Evolutionary conservation across 2,329 filamentous ascomycete species (phyloP), one percentile per base, ranked within the genome.

Genomic region (Ceratocystis variospora): DNA sequence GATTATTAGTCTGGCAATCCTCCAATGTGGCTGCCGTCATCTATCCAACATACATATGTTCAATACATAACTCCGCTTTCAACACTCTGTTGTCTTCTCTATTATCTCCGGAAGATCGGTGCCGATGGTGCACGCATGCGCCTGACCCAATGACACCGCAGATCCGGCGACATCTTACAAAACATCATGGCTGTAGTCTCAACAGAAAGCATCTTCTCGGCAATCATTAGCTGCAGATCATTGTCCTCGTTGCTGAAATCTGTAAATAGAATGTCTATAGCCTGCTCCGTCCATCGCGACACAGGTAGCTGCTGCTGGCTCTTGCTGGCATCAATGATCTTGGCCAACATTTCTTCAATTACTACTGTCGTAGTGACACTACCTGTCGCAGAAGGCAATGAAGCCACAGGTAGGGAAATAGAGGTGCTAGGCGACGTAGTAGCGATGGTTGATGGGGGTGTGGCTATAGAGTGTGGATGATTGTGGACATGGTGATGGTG

Each of bases 181-280:
- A 84, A 85, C 53, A 84, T 78, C 77, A 84, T 80, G 37, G 82
- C 83, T 71, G 83, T 84, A 71, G 80, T 81, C 69, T 83, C 80
- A 69, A 84, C 80, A n/a, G 80, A 78, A 31, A 85, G 75, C 0
- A 81, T 78, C 68, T 81, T 81, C 72, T 85, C 82, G 0, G 81
- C 81, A 44, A 85, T 81, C 72, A 81, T 82, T 48, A 85, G 75
- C 74, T 84, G 82, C 66, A 85, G 71, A 70, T 85, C 82, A 68
- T 80, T 75, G 67, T 84, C 81, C 69, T 84, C 82, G 61, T 79
- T 77, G 15, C 77, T 74, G 71, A 85, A 85, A 68, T 85, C 82
- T 41, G 77, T 76, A 72, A 85, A 84, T 70, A 85, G 81, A 4
- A 83, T 77, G 66, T 85, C 82, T 64, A 85, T 76, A 0, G 82